Percentiles rank a stretch among this genome's conserved stretches.
Conservation (phyloP, 805 yeast species). For the Soucietia sequanensis region DNA sequence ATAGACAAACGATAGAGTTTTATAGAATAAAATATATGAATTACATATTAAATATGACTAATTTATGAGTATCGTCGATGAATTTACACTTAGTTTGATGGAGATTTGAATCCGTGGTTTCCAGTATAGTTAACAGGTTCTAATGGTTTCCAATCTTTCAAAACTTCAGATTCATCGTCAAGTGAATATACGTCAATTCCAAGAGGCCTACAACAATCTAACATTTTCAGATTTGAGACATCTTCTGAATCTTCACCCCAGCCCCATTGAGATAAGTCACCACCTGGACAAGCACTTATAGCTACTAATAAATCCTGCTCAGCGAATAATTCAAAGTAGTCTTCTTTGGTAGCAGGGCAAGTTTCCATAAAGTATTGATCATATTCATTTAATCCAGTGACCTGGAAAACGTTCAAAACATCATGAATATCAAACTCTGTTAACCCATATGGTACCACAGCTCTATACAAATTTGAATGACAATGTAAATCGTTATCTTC, state of each 20-base stretch:
- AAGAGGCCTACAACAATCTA: constrained; percentile 60
- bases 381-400: constrained; percentile 62
- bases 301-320: constrained; percentile 65
- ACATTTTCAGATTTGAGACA: constrained; percentile 49
- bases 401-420: constrained; percentile 67
- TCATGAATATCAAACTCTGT: constrained; percentile 69
- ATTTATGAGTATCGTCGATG: too few relatives aligned
- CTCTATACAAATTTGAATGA: constrained; percentile 61
- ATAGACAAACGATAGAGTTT: not conserved
- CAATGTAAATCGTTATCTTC: constrained; percentile 67
- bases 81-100: not conserved
- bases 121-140: constrained; percentile 53
- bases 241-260: constrained; percentile 62
- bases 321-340: constrained; percentile 66
- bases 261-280: constrained; percentile 66
- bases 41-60: not conserved
- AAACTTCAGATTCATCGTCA: constrained; percentile 40
- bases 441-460: constrained; percentile 58
- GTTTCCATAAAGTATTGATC: constrained; percentile 73
- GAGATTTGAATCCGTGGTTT: constrained; percentile 46
- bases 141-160: constrained; percentile 53
- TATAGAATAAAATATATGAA: not conserved
- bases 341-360: constrained; percentile 58
- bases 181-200: constrained; percentile 60
- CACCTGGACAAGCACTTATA: constrained; percentile 68